Evolutionary conservation across 2,329 filamentous ascomycete genomes (phyloP).

Genomic region (Sclerotinia glacialis): DNA sequence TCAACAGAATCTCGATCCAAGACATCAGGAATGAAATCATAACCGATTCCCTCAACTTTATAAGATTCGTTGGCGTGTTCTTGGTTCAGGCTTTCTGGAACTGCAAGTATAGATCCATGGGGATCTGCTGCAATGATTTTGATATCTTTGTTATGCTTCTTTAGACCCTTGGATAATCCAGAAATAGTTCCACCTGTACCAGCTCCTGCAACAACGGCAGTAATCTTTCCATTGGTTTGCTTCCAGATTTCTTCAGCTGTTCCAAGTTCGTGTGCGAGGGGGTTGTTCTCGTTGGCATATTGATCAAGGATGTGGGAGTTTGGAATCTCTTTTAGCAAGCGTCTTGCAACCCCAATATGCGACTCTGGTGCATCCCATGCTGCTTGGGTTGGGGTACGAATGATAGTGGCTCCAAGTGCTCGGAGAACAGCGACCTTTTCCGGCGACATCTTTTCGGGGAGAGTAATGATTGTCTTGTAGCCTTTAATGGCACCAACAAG

Average conservation of each 20-base stretch:
- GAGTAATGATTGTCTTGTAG: slow-evolving; percentile 97
- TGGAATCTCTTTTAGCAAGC: slow-evolving; percentile 90
- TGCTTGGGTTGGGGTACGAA: slow-evolving; percentile 92
- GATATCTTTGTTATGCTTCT: slow-evolving; percentile 80
- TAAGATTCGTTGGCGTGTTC: slow-evolving; percentile 80
- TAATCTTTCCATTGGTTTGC: slow-evolving; percentile 81
- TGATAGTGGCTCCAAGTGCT: slow-evolving; percentile 93
- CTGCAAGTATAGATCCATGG: slow-evolving; percentile 82
- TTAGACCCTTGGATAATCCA: slow-evolving; percentile 78
- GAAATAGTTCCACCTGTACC: slow-evolving; percentile 96
- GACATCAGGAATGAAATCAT: slow-evolving; percentile 96
- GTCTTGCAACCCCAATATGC: slow-evolving; percentile 90
- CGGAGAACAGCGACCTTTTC: slow-evolving; percentile 96
- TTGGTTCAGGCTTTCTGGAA: slow-evolving; percentile 76
- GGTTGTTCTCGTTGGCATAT: slow-evolving; percentile 90
- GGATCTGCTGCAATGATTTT: slow-evolving; percentile 93
- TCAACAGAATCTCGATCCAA: slow-evolving; percentile 77
- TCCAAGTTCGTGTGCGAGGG: slow-evolving; percentile 86
- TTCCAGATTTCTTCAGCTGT: slow-evolving; percentile 96
- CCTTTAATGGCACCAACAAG: slow-evolving; percentile 94
- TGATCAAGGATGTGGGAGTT: slow-evolving; percentile 97
- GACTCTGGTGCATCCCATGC: slow-evolving; percentile 93
- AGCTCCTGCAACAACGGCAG: slow-evolving; percentile 82
- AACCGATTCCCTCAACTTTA: slow-evolving; percentile 98
- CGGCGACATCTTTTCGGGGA: slow-evolving; percentile 98